Evolutionary conservation across 495 filamentous ascomycete species (phyloP), one percentile per base, ranked within the genome.

Genomic region (Schizothecium vesticola): DNA sequence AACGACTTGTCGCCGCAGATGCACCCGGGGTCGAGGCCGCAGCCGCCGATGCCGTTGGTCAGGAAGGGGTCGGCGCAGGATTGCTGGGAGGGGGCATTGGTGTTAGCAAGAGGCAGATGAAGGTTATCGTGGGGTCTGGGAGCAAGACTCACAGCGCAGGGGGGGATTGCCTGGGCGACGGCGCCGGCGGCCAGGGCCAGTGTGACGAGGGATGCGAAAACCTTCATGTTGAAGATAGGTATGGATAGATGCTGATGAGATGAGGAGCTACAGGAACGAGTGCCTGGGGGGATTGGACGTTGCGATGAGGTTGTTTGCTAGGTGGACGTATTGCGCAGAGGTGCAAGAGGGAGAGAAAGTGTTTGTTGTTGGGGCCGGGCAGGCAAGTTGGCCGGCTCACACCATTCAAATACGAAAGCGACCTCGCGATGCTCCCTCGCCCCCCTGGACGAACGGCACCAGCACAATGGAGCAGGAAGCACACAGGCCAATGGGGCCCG

Each of bases 1-100:
- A 91, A 91, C 10, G 75, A 73, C 7, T 76, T 70, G 76, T 85
- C 80, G 12, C 67, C 71, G 80, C 92, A 96, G 72, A 94, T 92
- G 76, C 92, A 96, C 51, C 77, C 71, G 69, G 87, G 74, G 67
- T 92, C 85, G 60, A 84, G 64, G 16, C 80, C 77, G 78, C 91
- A 93, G 67, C 78, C 68, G 58, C 82, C 85, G 65, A 83, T 81
- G 69, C 75, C 73, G 43, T 76, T 78, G 9, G 59, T 22, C 8
- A 86, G 81, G 58, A 85, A 83, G 23, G 75, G 66, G 63, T 78
- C 77, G 12, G 85, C 86, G 72, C 90, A 92, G 5, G 57, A 11
- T 81, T 81, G 73, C 89, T 91, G 68, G 69, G 24, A 22, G 36
- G 23, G 24, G 69, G 58, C 64, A 36, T 43, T 68, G 77, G 57